Evolutionary conservation across 75 land plant genomes (phyloP), one percentile per base, ranked within the genome.

Genomic region (Selaginella tamariscina): DNA sequence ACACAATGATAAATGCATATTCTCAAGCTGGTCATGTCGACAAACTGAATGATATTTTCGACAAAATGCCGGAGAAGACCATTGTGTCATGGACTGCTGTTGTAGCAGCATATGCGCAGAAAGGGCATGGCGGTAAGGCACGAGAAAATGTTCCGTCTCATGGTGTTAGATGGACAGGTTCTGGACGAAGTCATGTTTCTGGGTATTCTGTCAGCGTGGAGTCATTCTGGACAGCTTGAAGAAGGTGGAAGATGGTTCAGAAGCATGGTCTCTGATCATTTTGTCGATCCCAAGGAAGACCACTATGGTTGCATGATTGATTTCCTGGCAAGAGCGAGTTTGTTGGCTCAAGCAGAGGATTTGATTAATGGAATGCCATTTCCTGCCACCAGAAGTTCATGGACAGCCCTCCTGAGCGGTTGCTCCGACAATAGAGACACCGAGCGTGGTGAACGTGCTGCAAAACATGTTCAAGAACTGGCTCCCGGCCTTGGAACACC

Each of bases 381-480:
- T 28, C 30, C n/a, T 30, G 70, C 71, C 29, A 29, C 29, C 31
- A 28, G 31, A 30, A 15, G 22, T 30, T 68, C 68, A 24, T 68
- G 71, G 70, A 24, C 31, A 15, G 71, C 71, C 23, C 32, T 70
- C 27, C 72, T 70, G 29, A 29, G 39, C 30, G 69, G 70, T 15
- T 70, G 72, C 31, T 31, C 31, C 22, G 32, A 32, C 21, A 31
- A 70, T 30, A 13, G 22, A 26, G 30, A 70, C 1, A 32, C 31
- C 30, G 72, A 68, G 72, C 28, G 70, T 21, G 72, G 72, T 30
- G 70, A 29, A 68, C 72, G 21, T 11, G 29, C 29, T 29, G 72
- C 71, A 67, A 23, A 30, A 2, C 1, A 26, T 11, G 26, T 66
- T 23, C 32, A 26, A 13, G 27, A 70, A 68, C 24, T 70, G 31